A percentile compares a stretch with the other conserved stretches of the same genome.
These are phyloP conservation scores for Penicillium mononematosum DNA, from an alignment of 495 filamentous ascomycete species.

Conservation along the genomic window DNA sequence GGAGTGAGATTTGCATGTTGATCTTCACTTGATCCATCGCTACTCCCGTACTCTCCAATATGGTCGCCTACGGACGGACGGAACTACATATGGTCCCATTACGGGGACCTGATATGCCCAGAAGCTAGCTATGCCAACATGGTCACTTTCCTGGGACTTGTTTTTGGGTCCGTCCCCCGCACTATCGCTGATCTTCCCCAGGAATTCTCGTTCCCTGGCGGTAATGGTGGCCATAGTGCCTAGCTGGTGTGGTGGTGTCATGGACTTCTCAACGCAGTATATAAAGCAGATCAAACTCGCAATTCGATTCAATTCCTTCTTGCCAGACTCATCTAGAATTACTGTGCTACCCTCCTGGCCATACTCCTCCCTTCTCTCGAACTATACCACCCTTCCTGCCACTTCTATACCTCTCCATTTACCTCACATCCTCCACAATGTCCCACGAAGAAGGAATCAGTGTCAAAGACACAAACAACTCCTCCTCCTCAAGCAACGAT, in stretches of 20 bases:
- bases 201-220: not conserved
- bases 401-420: not conserved
- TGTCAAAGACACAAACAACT: constrained; percentile 10
- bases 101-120: not conserved
- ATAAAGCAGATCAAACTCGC: constrained; percentile 2
- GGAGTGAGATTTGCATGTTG: not conserved
- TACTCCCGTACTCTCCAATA: not conserved
- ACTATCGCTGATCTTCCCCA: constrained; percentile 4
- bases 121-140: not conserved
- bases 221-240: not conserved
- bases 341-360: not conserved
- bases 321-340: not conserved
- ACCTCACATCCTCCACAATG: not conserved
- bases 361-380: not conserved
- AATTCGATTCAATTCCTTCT: not conserved
- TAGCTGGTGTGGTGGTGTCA: not conserved
- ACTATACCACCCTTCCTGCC: not conserved
- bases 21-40: constrained; percentile 7
- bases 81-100: not conserved
- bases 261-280: not conserved
- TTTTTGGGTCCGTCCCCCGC: constrained; percentile 7
- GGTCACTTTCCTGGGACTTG: not conserved
- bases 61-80: constrained; percentile 9
- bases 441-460: constrained; percentile 8
- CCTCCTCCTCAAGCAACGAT: not conserved